Percentiles rank a stretch among this genome's conserved stretches.
These are phyloP conservation scores for Picocystis sp. DNA, from an alignment of 163 green algal species.

Conservation along the genomic window DNA sequence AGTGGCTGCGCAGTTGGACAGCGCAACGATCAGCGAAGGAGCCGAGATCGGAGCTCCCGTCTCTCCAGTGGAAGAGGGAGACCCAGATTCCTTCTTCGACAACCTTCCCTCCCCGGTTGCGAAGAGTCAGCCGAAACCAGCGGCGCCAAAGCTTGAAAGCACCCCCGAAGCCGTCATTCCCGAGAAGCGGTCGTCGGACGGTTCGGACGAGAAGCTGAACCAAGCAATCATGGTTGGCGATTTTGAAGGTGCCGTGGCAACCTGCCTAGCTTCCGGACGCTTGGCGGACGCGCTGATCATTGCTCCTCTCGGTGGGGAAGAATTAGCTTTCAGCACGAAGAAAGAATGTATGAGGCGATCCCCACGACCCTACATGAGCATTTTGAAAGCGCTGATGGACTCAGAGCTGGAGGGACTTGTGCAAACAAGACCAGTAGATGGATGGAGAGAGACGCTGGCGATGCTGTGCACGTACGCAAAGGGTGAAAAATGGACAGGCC, in stretches of 20 bases:
- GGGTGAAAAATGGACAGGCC: constrained; percentile 28
- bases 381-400: constrained; percentile 47
- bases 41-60: neutral
- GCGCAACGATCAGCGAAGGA: neutral
- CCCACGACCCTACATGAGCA: constrained; percentile 68
- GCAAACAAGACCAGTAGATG: constrained; percentile 41
- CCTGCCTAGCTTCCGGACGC: constrained; percentile 51
- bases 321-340: constrained; percentile 48
- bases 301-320: constrained; percentile 48
- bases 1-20: neutral
- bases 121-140: neutral
- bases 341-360: constrained; percentile 56
- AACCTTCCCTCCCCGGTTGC: constrained; percentile 2
- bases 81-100: constrained; percentile 9
- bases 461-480: constrained; percentile 66
- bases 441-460: constrained; percentile 88
- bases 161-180: neutral
- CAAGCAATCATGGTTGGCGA: constrained; percentile 66
- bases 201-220: constrained; percentile 30
- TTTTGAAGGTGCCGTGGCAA: constrained; percentile 64
- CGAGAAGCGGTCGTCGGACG: neutral
- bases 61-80: constrained; percentile 4
- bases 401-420: constrained; percentile 40
- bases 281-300: constrained; percentile 86
- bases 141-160: neutral